Evolutionary conservation across 805 yeast species (phyloP), one percentile per base, ranked within the genome.

Genomic region (Wickerhamiella bombiphila): DNA sequence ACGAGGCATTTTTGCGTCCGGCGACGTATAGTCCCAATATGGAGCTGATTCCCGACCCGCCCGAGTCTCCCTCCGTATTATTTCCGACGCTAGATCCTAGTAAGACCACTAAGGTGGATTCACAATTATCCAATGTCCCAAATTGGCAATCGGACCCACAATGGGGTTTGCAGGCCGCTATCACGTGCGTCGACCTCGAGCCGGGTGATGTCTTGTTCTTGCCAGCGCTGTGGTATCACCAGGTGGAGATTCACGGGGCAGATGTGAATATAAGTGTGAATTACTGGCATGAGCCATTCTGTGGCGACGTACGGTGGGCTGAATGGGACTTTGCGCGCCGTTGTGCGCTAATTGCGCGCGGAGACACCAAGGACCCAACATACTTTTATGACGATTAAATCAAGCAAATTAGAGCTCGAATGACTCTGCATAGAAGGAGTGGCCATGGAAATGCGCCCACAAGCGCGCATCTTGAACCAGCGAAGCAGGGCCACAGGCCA

Each of bases 201-300:
- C 56, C 62, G 2, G 64, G 65, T 3, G 62, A 61, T 33, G 49
- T 54, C 13, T 48, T 61, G 29, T 61, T 54, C 39, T 40, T 61
- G 8, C 65, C 65, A 1, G 58, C 64, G 3, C 47, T 59, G 35
- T 61, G 65, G 65, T 61, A 57, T 42, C 65, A 61, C 34, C 61
- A 60, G 45, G 59, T 61, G 5, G 49, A 50, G 22, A 56, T 56
- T 17, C 33, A 31, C 3, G 40, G 34, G 19, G 20, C 32, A 5
- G 44, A 36, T 11, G 21, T 47, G 22, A 53, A 52, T 31, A 38
- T 55, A 13, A 53, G 58, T 16, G 45, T 52, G 21, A 57, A 57
- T 41, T 57, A 57, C 40, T 57, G 61, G 61, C 55, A 55, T 36
- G 41, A 49, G 1, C 48, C 54, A 2, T 40, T 43, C 19, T 42